phyloP scores from a whole-genome alignment of 2,329 filamentous ascomycete species.

The Escovopsis sp. region DNA sequence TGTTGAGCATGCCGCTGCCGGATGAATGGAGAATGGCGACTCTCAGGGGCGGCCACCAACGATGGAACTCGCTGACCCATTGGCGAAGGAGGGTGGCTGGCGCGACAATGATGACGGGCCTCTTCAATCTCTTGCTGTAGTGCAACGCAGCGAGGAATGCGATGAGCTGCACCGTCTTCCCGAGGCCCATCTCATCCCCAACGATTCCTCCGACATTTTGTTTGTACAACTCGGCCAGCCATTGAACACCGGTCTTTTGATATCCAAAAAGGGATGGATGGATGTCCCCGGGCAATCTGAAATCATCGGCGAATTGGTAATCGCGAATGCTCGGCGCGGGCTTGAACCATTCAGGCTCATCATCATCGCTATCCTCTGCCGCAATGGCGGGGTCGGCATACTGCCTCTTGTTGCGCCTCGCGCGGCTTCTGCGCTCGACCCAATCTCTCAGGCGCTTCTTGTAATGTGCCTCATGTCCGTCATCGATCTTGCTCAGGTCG shows the following conservation, averaged over 20 bases:
- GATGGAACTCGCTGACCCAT: conserved; percentile 97
- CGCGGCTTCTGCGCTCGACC: conserved; percentile 39
- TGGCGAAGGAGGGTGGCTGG: conserved; percentile 91
- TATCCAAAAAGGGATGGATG: conserved; percentile 89
- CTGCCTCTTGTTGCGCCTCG: conserved; percentile 25
- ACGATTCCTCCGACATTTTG: conserved; percentile 89
- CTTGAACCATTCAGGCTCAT: conserved; percentile 59
- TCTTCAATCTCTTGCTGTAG: conserved; percentile 71
- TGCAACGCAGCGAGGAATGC: conserved; percentile 83
- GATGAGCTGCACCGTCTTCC: conserved; percentile 65
- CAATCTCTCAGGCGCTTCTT: conserved; percentile 61
- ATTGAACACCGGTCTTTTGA: conserved; percentile 92
- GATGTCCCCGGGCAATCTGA: conserved; percentile 82
- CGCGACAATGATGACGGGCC: conserved; percentile 81
- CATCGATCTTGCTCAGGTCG: conserved; percentile 54
- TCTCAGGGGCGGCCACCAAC: conserved; percentile 97
- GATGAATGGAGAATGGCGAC: conserved; percentile 93
- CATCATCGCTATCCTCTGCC: conserved; percentile 27
- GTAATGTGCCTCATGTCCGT: conserved; percentile 76
- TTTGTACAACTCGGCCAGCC: conserved; percentile 83
- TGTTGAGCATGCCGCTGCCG: conserved; percentile 88
- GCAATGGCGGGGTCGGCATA: conserved; percentile 16
- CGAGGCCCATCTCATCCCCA: conserved; percentile 97
- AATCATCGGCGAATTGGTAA: conserved; percentile 56
- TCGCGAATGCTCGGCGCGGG: conserved; percentile 75